Evolutionary conservation across 23 red algal genomes (phyloP).

Genomic region (Gracilaria vermiculophylla): DNA sequence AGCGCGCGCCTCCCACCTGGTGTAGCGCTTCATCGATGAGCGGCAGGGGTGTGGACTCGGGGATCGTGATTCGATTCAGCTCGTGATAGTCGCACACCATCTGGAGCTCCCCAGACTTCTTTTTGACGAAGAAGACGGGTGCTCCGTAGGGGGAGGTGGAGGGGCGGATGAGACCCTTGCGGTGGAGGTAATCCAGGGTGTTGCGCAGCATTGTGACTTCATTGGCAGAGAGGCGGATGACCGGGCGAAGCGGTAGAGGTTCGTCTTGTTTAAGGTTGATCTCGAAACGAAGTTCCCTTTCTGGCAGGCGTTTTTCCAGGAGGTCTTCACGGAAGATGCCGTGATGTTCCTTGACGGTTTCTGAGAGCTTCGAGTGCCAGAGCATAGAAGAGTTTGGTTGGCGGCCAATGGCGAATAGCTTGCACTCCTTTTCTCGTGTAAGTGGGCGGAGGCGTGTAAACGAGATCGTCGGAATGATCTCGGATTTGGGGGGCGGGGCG

Average conservation of each 20-base stretch:
- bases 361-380: neutral
- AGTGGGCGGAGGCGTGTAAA: neutral
- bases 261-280: conserved; percentile 6
- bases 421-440: neutral
- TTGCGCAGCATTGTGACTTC: neutral
- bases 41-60: neutral
- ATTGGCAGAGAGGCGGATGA: conserved; percentile 17
- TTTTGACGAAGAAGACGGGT: neutral
- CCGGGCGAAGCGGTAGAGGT: conserved; percentile 10
- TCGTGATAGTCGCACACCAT: conserved; percentile 13
- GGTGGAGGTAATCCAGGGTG: neutral
- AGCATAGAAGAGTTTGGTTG: neutral
- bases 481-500: no score
- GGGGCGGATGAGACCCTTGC: neutral
- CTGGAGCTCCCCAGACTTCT: neutral
- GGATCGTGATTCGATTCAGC: conserved; percentile 21
- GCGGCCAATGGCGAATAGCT: conserved; percentile 5
- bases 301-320: neutral
- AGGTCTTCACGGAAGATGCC: conserved; percentile 31
- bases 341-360: neutral
- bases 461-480: neutral
- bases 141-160: conserved; percentile 20
- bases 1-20: neutral
- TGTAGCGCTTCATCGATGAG: conserved; percentile 29
- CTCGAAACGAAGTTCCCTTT: conserved; percentile 10